A percentile compares a stretch with the other conserved stretches of the same genome.
phyloP scores from a whole-genome alignment of 257 asterid genomes.

The Verbascum thapsus region DNA sequence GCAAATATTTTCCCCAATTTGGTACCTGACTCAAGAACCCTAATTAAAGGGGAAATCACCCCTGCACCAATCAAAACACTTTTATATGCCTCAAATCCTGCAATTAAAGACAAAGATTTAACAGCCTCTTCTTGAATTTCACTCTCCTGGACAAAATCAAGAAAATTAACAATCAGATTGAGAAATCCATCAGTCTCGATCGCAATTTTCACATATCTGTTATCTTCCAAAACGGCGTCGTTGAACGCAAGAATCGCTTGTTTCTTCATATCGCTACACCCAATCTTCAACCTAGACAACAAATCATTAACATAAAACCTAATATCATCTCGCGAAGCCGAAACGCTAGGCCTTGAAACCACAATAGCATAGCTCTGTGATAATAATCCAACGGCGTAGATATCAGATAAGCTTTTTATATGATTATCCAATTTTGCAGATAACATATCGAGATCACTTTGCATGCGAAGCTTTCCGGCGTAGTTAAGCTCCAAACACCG shows the following conservation, averaged over 20 bases:
- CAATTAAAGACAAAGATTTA: conserved; percentile 51
- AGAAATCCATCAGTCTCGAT: conserved; percentile 60
- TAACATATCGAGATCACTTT: conserved; percentile 78
- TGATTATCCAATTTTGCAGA: conserved; percentile 57
- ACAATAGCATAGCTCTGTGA: conserved; percentile 68
- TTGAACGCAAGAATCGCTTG: conserved; percentile 64
- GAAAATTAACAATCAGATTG: conserved; percentile 51
- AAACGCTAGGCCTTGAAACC: conserved; percentile 61
- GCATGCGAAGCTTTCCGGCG: conserved; percentile 85
- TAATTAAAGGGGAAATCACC: conserved; percentile 59
- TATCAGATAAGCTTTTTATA: conserved; percentile 49
- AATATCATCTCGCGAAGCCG: conserved; percentile 75
- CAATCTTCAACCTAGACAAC: conserved; percentile 69
- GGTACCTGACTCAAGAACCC: conserved; percentile 71
- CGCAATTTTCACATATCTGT: conserved; percentile 55
- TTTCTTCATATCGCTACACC: conserved; percentile 73
- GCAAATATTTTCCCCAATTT: conserved; percentile 56
- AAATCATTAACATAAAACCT: conserved; percentile 72
- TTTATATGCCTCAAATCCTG: conserved; percentile 46
- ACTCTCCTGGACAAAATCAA: conserved; percentile 57
- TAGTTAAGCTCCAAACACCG: conserved; percentile 63
- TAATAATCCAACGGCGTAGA: conserved; percentile 68
- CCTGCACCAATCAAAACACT: conserved; percentile 55
- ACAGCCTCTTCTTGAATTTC: conserved; percentile 71
- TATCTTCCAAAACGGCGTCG: conserved; percentile 66